phyloP scores from a whole-genome alignment of 108 stramenopile genomes.

The Cyclostephanos tholiformis region DNA sequence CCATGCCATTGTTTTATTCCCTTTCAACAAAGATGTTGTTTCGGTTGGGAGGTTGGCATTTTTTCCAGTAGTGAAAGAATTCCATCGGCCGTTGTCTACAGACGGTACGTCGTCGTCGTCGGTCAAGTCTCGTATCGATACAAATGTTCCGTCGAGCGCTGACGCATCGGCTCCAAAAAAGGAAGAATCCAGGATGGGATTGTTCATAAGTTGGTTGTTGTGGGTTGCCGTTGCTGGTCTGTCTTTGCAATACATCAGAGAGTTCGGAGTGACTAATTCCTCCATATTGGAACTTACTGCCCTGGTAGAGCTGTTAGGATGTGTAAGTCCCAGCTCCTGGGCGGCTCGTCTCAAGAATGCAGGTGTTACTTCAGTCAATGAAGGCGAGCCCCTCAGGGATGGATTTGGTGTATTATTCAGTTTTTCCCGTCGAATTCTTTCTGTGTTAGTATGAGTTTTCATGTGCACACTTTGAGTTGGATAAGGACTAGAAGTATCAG shows the following conservation, averaged over 20 bases:
- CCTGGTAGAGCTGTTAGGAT: neutral
- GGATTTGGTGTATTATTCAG: neutral
- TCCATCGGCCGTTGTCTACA: conserved; percentile 38
- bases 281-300: conserved; percentile 3
- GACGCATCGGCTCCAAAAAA: conserved; percentile 51
- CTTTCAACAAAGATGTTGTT: conserved; percentile 31
- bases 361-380: conserved; percentile 37
- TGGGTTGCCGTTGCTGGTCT: neutral
- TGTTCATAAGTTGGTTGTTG: neutral
- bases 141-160: conserved; percentile 45
- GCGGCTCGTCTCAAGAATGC: conserved; percentile 46
- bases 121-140: conserved; percentile 49
- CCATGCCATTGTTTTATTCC: conserved; percentile 30
- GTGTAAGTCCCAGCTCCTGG: conserved; percentile 15
- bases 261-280: conserved; percentile 33
- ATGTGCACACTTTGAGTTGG: conserved; percentile 6
- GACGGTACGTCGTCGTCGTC: conserved; percentile 52
- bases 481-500: conserved; percentile 8
- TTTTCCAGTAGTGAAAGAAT: conserved; percentile 6
- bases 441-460: neutral
- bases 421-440: neutral
- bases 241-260: conserved; percentile 28
- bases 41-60: conserved; percentile 32
- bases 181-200: conserved; percentile 11
- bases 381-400: neutral